Evolutionary conservation across 202 grass and related monocot genomes (phyloP).

Genomic region (Hordeum pubiflorum): DNA sequence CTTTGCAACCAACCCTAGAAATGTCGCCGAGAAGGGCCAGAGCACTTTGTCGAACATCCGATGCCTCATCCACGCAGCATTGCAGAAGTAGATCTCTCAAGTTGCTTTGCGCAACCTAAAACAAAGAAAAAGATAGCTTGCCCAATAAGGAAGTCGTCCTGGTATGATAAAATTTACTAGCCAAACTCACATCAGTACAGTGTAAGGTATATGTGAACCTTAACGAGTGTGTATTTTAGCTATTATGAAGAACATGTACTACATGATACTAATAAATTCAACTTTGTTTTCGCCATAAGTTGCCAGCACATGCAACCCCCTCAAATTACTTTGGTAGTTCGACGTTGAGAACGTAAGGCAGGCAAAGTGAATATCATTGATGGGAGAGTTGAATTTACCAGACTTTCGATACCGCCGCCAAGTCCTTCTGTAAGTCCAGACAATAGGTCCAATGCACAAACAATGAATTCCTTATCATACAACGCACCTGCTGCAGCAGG

Average conservation of each 20-base stretch:
- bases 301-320: neutral
- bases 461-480: constrained; percentile 96
- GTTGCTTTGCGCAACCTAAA: constrained; percentile 86
- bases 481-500: constrained; percentile 58
- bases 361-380: neutral
- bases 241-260: neutral
- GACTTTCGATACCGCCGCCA: constrained; percentile 67
- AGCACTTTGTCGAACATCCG: constrained; percentile 95
- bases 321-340: neutral
- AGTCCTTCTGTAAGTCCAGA: constrained; percentile 91
- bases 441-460: constrained; percentile 85
- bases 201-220: neutral
- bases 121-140: constrained; percentile 9
- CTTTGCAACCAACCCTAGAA: constrained; percentile 66
- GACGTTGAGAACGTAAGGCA: neutral
- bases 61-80: constrained; percentile 85
- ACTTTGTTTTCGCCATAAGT: neutral
- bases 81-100: constrained; percentile 91
- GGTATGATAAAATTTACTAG: neutral
- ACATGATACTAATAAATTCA: neutral
- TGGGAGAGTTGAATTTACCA: constrained; percentile 51
- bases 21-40: constrained; percentile 94
- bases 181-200: neutral
- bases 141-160: constrained; percentile 6
- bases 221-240: neutral